These are phyloP conservation scores for Malassezia dermatis DNA, from an alignment of 1,284 basidiomycete genomes.

Conservation along the genomic window DNA sequence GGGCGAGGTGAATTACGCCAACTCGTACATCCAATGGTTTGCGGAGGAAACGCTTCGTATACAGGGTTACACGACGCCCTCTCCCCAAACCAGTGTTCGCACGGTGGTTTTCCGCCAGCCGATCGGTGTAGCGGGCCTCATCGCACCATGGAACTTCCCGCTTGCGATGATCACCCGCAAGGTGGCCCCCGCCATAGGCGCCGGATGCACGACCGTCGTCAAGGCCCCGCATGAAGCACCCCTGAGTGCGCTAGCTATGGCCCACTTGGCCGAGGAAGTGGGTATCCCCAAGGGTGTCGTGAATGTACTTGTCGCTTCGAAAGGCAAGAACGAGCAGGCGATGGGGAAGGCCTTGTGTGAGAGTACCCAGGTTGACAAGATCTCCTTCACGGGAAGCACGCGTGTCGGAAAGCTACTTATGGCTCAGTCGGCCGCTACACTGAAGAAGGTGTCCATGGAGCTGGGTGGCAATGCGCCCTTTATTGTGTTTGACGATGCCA, in stretches of 20 bases:
- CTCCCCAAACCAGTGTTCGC: constrained; percentile 60
- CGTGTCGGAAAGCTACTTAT: constrained; percentile 82
- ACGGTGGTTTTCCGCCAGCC: constrained; percentile 84
- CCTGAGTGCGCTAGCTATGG: constrained; percentile 78
- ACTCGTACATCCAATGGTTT: constrained; percentile 46
- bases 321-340: constrained; percentile 59
- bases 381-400: constrained; percentile 87
- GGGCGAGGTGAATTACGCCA: constrained; percentile 42
- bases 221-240: constrained; percentile 95
- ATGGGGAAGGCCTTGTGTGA: constrained; percentile 61
- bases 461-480: constrained; percentile 74
- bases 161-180: constrained; percentile 64
- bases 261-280: constrained; percentile 71
- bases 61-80: constrained; percentile 69
- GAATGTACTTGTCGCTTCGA: constrained; percentile 79
- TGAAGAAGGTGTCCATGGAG: constrained; percentile 66
- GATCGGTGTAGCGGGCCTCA: constrained; percentile 57
- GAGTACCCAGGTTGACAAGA: constrained; percentile 63
- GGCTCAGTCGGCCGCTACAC: constrained; percentile 66
- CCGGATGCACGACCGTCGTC: constrained; percentile 88
- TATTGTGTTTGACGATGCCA: constrained; percentile 93
- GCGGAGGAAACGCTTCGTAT: constrained; percentile 35
- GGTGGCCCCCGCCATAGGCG: constrained; percentile 72
- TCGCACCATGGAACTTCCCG: constrained; percentile 48
- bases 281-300: constrained; percentile 89